Conservation (phyloP, 768 basidiomycete genomes). For the Agrocybe pediades region DNA sequence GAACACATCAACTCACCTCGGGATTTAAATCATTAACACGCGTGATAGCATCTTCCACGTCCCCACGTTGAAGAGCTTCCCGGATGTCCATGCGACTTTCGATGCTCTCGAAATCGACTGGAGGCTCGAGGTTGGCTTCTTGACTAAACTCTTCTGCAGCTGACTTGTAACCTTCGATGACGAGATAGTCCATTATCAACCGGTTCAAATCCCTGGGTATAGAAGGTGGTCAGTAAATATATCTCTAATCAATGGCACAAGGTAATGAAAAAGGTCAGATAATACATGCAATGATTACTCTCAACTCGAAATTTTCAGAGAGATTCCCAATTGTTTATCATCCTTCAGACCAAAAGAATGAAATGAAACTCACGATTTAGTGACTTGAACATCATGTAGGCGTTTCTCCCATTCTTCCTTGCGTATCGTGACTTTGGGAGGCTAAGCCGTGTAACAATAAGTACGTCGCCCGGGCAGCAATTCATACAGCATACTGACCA, state of each 20-base stretch:
- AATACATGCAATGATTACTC: constrained; percentile 82
- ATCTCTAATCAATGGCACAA: constrained; percentile 13
- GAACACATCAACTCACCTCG: constrained; percentile 66
- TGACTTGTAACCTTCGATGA: constrained; percentile 95
- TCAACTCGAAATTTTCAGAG: constrained; percentile 79
- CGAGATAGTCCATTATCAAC: constrained; percentile 96
- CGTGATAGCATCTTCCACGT: constrained; percentile 95
- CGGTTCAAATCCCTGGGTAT: constrained; percentile 83
- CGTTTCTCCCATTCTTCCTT: constrained; percentile 87
- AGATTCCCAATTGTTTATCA: constrained; percentile 97
- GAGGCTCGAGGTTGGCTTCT: constrained; percentile 76
- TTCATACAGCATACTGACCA: constrained; percentile 33
- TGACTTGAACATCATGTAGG: constrained; percentile 78
- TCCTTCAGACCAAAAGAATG: constrained; percentile 38
- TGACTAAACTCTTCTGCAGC: constrained; percentile 94
- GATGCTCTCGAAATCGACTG: constrained; percentile 90
- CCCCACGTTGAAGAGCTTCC: constrained; percentile 90
- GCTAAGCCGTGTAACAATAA: constrained; percentile 22
- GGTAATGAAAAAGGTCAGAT: constrained; percentile 61
- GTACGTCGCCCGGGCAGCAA: constrained; percentile 4
- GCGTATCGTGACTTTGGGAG: constrained; percentile 63
- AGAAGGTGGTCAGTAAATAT: constrained; percentile 18
- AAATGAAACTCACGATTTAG: constrained; percentile 78
- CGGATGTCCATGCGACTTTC: constrained; percentile 94
- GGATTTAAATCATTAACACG: constrained; percentile 94